Conservation (phyloP, 2,329 filamentous ascomycete species). For the Nectriaceae sp. region DNA sequence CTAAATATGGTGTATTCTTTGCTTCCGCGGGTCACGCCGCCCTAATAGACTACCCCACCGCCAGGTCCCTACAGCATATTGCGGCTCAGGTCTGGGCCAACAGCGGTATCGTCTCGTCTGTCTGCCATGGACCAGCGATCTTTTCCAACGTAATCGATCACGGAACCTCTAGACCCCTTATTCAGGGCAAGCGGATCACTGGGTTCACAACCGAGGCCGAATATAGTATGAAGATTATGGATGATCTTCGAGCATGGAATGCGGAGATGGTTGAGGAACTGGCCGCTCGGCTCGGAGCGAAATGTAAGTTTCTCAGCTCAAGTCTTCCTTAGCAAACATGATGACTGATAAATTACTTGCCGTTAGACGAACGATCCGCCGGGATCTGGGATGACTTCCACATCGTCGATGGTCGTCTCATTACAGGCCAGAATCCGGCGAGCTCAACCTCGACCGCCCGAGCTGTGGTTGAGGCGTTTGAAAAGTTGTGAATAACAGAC, state of each 20-base stretch:
- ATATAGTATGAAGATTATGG: slow-evolving; percentile 34
- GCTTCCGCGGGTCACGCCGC: slow-evolving; percentile 44
- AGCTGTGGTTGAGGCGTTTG: slow-evolving; percentile 40
- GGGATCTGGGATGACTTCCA: slow-evolving; percentile 33
- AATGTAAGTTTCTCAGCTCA: slow-evolving; percentile 35
- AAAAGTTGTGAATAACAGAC: slow-evolving; percentile 37
- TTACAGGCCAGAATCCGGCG: slow-evolving; percentile 45
- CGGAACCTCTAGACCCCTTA: slow-evolving; percentile 36
- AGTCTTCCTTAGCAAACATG: too few species aligned
- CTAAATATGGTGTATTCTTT: slow-evolving; percentile 19
- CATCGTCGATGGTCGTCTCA: slow-evolving; percentile 37
- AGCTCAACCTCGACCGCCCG: slow-evolving; percentile 41
- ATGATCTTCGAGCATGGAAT: slow-evolving; percentile 33
- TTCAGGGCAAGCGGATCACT: slow-evolving; percentile 39
- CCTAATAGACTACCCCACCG: slow-evolving; percentile 48
- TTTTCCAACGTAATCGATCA: slow-evolving; percentile 36
- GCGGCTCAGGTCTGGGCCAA: slow-evolving; percentile 41
- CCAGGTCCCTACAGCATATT: slow-evolving; percentile 41
- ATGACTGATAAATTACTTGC: too few species aligned
- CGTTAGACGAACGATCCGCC: slow-evolving; percentile 7
- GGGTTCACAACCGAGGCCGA: slow-evolving; percentile 43
- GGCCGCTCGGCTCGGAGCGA: slow-evolving; percentile 31
- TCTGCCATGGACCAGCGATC: slow-evolving; percentile 43
- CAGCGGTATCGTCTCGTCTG: slow-evolving; percentile 44
- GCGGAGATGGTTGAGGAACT: slow-evolving; percentile 36